A percentile compares a stretch with the other conserved stretches of the same genome.
Conservation (phyloP, 768 basidiomycete genomes). For the Tylopilus felleus region DNA sequence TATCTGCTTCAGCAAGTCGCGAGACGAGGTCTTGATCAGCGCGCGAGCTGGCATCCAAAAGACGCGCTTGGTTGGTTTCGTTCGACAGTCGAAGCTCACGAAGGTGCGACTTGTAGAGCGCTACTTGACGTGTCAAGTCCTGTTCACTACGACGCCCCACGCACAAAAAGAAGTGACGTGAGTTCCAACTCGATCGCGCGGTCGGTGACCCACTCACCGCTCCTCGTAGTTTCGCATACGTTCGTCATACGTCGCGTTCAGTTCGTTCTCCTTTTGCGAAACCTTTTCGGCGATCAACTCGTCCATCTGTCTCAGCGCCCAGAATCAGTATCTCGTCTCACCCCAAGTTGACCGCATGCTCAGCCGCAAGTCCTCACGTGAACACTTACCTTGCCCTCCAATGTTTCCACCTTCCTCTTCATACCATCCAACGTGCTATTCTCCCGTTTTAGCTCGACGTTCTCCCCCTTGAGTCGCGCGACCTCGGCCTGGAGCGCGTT, state of each 20-base stretch:
- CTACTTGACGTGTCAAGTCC: conserved; percentile 87
- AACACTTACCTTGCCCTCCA: conserved; percentile 73
- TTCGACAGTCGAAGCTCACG: conserved; percentile 87
- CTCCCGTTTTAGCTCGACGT: conserved; percentile 75
- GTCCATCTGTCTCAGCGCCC: conserved; percentile 73
- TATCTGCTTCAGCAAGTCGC: conserved; percentile 89
- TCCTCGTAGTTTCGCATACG: conserved; percentile 94
- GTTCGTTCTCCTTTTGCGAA: conserved; percentile 89
- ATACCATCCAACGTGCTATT: conserved; percentile 58
- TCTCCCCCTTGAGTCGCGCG: conserved; percentile 73
- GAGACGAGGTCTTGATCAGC: conserved; percentile 94
- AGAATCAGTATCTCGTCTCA: conserved; percentile 1
- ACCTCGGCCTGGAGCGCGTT: conserved; percentile 73
- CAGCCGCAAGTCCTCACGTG: background rate
- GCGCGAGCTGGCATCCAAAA: conserved; percentile 86
- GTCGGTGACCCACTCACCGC: conserved; percentile 48
- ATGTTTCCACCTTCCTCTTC: conserved; percentile 72
- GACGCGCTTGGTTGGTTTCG: conserved; percentile 89
- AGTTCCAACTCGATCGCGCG: background rate
- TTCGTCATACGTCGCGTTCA: conserved; percentile 97
- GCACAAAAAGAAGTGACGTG: background rate
- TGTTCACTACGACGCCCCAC: conserved; percentile 64
- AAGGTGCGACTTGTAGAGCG: conserved; percentile 84
- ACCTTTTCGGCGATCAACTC: conserved; percentile 88
- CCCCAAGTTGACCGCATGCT: background rate